Percentiles rank a stretch among this genome's conserved stretches.
Conservation (phyloP, 2,329 filamentous ascomycete genomes). For the Lachnellula cervina region DNA sequence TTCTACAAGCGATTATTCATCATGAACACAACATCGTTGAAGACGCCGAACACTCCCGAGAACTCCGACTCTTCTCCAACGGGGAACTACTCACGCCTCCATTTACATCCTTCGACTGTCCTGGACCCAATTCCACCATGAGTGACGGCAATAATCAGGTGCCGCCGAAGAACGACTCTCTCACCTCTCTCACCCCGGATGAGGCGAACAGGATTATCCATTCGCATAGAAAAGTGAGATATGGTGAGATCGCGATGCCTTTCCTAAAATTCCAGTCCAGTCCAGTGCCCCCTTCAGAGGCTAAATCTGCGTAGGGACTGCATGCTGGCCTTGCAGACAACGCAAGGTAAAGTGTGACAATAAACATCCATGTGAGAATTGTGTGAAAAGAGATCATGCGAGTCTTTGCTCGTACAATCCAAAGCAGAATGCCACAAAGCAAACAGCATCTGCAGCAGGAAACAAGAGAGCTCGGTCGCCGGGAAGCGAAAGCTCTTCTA, state of each 20-base stretch:
- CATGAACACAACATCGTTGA: background rate
- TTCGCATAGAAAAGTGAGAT: constrained; percentile 63
- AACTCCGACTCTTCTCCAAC: constrained; percentile 17
- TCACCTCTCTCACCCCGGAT: constrained; percentile 38
- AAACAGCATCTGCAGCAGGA: constrained; percentile 17
- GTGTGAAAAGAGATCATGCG: constrained; percentile 60
- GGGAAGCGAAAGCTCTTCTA: constrained; percentile 25
- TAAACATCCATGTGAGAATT: constrained; percentile 64
- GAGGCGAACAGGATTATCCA: constrained; percentile 65
- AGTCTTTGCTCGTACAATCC: constrained; percentile 64
- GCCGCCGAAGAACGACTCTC: constrained; percentile 13
- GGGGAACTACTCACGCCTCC: background rate
- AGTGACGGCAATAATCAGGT: constrained; percentile 14
- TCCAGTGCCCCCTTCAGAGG: background rate
- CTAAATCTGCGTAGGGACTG: constrained; percentile 21
- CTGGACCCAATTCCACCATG: constrained; percentile 14
- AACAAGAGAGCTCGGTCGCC: constrained; percentile 26
- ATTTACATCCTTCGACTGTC: constrained; percentile 5
- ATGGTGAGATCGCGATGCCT: constrained; percentile 46
- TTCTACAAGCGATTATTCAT: no score
- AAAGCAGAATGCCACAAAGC: constrained; percentile 38
- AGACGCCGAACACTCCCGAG: background rate
- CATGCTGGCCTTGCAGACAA: constrained; percentile 62
- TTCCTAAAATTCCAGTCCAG: background rate
- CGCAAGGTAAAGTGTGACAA: constrained; percentile 67